Conservation (phyloP, 2,329 filamentous ascomycete species). For the Neonectria sp. region DNA sequence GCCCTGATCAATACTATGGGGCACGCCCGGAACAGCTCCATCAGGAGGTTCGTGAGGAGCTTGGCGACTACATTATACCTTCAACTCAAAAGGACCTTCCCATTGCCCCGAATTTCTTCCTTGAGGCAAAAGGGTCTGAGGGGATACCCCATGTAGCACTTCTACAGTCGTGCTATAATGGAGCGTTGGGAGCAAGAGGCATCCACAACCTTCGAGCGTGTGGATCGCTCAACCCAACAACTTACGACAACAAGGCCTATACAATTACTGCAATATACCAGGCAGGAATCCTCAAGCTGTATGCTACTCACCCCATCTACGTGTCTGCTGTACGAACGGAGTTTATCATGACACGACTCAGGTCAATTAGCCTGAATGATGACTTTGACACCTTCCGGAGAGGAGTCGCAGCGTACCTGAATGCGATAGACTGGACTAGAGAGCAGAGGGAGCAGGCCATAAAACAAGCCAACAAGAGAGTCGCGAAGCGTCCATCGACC, state of each 20-base stretch:
- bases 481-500: neutral
- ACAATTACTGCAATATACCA: neutral
- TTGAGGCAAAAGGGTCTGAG: slow-evolving; percentile 55
- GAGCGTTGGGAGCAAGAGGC: slow-evolving; percentile 52
- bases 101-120: slow-evolving; percentile 57
- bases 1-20: slow-evolving; percentile 55
- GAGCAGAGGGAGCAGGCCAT: neutral
- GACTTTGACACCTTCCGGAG: neutral
- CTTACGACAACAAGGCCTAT: slow-evolving; percentile 7
- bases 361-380: neutral
- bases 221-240: neutral
- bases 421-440: neutral
- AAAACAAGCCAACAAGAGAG: neutral
- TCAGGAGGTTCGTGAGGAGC: slow-evolving; percentile 40
- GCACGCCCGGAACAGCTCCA: slow-evolving; percentile 51
- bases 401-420: neutral
- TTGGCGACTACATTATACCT: slow-evolving; percentile 51
- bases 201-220: slow-evolving; percentile 55
- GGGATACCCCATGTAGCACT: slow-evolving; percentile 46
- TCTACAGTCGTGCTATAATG: slow-evolving; percentile 55
- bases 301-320: neutral
- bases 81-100: slow-evolving; percentile 50
- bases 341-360: neutral
- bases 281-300: neutral
- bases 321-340: neutral